Percentiles rank a stretch among this genome's conserved stretches.
phyloP scores from a whole-genome alignment of 2,329 filamentous ascomycete species.

The Amauroascus niger region DNA sequence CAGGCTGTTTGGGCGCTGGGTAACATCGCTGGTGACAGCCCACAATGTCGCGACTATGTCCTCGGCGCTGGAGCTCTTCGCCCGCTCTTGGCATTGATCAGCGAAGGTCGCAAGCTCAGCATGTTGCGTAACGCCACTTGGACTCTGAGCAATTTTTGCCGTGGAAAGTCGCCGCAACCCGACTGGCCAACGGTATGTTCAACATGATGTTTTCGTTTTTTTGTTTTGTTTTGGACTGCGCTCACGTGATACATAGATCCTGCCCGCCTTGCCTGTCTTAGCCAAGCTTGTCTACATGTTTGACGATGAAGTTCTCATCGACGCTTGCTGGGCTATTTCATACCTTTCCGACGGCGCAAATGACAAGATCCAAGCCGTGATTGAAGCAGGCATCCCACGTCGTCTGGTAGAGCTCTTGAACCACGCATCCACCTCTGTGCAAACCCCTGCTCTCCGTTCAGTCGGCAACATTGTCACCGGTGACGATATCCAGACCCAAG shows the following conservation, averaged over 20 bases:
- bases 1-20: slow-evolving; percentile 97
- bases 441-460: slow-evolving; percentile 91
- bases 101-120: slow-evolving; percentile 96
- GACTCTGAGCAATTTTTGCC: slow-evolving; percentile 99
- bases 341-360: slow-evolving; percentile 97
- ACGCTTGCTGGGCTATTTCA: slow-evolving; percentile 98
- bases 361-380: slow-evolving; percentile 98
- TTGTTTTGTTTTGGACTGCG: background rate
- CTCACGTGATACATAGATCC: slow-evolving; percentile 55
- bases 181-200: slow-evolving; percentile 89
- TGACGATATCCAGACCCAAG: slow-evolving; percentile 96
- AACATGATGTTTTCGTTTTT: too few species aligned
- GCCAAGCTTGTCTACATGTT: slow-evolving; percentile 97
- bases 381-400: slow-evolving; percentile 94
- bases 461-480: slow-evolving; percentile 98
- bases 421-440: slow-evolving; percentile 95
- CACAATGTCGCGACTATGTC: slow-evolving; percentile 93
- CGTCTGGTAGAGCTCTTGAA: slow-evolving; percentile 93
- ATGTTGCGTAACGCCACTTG: slow-evolving; percentile 98
- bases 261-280: slow-evolving; percentile 86
- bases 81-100: slow-evolving; percentile 78
- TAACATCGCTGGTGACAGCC: slow-evolving; percentile 98
- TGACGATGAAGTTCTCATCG: slow-evolving; percentile 95
- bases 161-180: slow-evolving; percentile 96
- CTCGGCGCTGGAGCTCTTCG: slow-evolving; percentile 82